Conservation (phyloP, 2,329 filamentous ascomycete genomes). For the Tolypocladium guangdongense region DNA sequence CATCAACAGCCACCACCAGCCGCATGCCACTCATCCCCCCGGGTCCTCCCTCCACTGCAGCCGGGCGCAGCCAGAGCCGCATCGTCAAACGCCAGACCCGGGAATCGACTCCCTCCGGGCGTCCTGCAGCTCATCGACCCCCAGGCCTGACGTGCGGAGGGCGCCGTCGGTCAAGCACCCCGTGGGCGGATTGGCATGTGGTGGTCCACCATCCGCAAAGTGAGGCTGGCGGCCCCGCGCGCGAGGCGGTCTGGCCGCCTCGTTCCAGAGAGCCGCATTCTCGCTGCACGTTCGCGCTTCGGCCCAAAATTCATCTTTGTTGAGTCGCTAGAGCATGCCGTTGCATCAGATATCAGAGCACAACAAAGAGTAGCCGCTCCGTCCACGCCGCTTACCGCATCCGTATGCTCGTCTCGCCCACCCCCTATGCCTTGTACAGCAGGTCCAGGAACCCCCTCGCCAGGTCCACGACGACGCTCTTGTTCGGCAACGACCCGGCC, state of each 20-base stretch:
- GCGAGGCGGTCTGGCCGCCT: neutral
- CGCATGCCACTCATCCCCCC: too few species aligned
- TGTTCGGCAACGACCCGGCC: slow-evolving; percentile 88
- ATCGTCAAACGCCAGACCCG: neutral
- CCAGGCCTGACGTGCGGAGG: neutral
- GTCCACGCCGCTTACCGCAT: neutral
- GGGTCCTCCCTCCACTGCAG: neutral
- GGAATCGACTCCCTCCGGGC: neutral
- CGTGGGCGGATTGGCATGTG: neutral
- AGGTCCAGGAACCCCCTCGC: slow-evolving; percentile 88
- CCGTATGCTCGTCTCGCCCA: neutral
- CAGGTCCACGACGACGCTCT: slow-evolving; percentile 84
- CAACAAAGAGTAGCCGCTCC: neutral
- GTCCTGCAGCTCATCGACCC: neutral
- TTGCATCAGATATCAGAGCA: neutral
- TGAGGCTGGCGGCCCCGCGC: neutral
- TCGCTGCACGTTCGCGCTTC: too few species aligned
- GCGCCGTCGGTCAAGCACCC: neutral
- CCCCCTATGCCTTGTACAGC: slow-evolving; percentile 69
- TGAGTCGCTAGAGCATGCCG: neutral
- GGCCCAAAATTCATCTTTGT: too few species aligned
- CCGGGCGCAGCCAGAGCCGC: neutral
- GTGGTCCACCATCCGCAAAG: neutral
- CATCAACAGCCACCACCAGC: too few species aligned
- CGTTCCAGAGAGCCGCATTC: neutral